Percentiles rank a stretch among this genome's conserved stretches.
These are phyloP conservation scores for Cucumis cinereus DNA, from an alignment of 306 rosid genomes.

Conservation along the genomic window DNA sequence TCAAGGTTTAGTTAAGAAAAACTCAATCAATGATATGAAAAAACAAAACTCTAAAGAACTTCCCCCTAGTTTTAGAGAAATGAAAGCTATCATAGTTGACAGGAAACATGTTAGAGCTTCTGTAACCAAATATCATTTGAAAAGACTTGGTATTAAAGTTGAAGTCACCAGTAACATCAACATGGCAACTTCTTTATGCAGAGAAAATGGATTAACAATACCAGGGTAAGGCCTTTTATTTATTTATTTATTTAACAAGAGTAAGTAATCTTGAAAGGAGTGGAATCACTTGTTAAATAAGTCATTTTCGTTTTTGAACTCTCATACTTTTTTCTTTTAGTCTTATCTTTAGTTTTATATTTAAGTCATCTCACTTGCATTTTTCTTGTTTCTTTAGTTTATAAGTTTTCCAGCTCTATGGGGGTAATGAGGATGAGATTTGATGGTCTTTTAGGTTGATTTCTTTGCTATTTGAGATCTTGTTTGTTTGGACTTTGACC, in stretches of 20 bases:
- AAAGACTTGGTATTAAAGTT: conserved; percentile 77
- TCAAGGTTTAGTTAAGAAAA: conserved; percentile 30
- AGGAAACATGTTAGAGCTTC: conserved; percentile 92
- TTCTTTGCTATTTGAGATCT: too few species aligned
- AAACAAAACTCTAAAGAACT: conserved; percentile 60
- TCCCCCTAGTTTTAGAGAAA: conserved; percentile 65
- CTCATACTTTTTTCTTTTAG: not conserved
- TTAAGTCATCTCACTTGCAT: too few species aligned
- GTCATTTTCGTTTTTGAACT: not conserved
- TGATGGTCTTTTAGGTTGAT: too few species aligned
- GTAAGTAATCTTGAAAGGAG: not conserved
- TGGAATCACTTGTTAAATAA: not conserved
- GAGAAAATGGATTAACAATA: conserved; percentile 46
- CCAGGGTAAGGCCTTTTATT: conserved; percentile 33
- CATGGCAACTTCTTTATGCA: conserved; percentile 39
- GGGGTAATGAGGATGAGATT: too few species aligned
- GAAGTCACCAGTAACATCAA: conserved; percentile 49
- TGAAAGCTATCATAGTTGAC: conserved; percentile 77
- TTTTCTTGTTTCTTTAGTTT: too few species aligned
- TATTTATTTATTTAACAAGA: not conserved
- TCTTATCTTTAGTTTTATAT: not conserved
- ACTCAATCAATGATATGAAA: conserved; percentile 31
- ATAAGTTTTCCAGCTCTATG: too few species aligned
- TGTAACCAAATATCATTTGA: conserved; percentile 77
- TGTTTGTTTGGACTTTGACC: too few species aligned